Evolutionary conservation across 2,329 filamentous ascomycete species (phyloP), one percentile per base, ranked within the genome.

Genomic region (Xylaria sp.): DNA sequence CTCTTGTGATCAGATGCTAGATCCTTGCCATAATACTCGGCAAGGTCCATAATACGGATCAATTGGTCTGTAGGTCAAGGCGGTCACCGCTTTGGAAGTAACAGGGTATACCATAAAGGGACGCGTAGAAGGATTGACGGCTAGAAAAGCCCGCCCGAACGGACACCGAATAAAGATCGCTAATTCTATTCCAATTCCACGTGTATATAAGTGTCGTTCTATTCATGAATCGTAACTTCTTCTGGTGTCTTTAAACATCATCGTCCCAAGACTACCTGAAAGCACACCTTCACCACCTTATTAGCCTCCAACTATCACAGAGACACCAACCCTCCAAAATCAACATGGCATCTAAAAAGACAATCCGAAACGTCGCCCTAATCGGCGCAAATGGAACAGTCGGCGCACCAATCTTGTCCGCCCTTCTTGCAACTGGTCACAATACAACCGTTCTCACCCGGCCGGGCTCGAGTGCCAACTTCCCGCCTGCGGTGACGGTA

Each of bases 391-490:
- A 69, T 8, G 79, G 78, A 21, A 75, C 67, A 21, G 53, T 79
- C 21, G 78, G 78, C n/a, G 53, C 72, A 5, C 67, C 73, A 2
- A 76, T 79, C 42, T 60, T 79, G 14, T 63, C 65, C 0, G 74
- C 76, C n/a, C 74, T 80, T 24, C 72, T 79, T 32, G 65, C 66
- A 21, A 69, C 70, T 5, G 65, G 69, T 27, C 78, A 79, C 69
- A 73, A 69, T 9, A 73, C 79, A 9, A 77, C 75, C 17, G 77
- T 80, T 53, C 74, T 81, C 39, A 75, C 75, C 19, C 78, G 79
- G 1, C 63, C 74, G 8, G 68, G 69, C 34, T 77, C 77, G 30
- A 72, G 65, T 12, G 53, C 73, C 8, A 60, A 67, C 2, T 74
- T 74, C 21, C 74, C 73, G 4, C 6, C 62, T 2, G 53, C 48